A percentile compares a stretch with the other conserved stretches of the same genome.
These are phyloP conservation scores for Odonthalia washingtoniensis DNA, from an alignment of 31 red algal species.

Conservation along the genomic window DNA sequence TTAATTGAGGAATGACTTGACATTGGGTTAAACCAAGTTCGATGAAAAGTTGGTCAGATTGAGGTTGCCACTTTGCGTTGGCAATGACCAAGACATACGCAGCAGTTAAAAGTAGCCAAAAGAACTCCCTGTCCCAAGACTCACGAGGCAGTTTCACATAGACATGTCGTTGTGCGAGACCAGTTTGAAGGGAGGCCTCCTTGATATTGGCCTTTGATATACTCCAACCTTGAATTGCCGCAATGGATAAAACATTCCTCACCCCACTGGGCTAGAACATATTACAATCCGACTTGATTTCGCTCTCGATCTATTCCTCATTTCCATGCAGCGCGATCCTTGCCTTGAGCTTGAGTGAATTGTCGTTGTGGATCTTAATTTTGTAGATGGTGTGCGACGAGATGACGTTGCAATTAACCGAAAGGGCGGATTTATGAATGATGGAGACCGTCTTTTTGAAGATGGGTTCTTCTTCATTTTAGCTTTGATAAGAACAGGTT, in stretches of 20 bases:
- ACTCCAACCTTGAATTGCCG: neutral
- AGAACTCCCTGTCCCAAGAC: neutral
- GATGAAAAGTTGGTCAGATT: conserved; percentile 2
- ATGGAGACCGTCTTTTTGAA: neutral
- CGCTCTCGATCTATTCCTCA: neutral
- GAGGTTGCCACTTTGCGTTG: conserved; percentile 15
- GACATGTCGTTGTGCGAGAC: conserved; percentile 18
- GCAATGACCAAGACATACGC: conserved; percentile 15
- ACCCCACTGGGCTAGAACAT: neutral
- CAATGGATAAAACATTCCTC: neutral
- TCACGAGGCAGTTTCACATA: conserved; percentile 22
- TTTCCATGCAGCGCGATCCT: neutral
- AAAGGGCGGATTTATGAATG: neutral
- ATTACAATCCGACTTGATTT: neutral
- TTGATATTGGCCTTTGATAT: neutral
- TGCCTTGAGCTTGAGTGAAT: neutral
- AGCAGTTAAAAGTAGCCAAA: neutral
- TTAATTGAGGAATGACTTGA: neutral
- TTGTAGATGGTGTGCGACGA: conserved; percentile 11
- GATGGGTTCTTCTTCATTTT: conserved; percentile 13
- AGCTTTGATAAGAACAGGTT: too few species aligned
- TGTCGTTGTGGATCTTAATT: neutral
- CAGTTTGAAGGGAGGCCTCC: neutral
- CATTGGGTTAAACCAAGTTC: too few species aligned
- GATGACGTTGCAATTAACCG: conserved; percentile 18